phyloP scores from a whole-genome alignment of 2,329 filamentous ascomycete species.

The Eutypa lata region DNA sequence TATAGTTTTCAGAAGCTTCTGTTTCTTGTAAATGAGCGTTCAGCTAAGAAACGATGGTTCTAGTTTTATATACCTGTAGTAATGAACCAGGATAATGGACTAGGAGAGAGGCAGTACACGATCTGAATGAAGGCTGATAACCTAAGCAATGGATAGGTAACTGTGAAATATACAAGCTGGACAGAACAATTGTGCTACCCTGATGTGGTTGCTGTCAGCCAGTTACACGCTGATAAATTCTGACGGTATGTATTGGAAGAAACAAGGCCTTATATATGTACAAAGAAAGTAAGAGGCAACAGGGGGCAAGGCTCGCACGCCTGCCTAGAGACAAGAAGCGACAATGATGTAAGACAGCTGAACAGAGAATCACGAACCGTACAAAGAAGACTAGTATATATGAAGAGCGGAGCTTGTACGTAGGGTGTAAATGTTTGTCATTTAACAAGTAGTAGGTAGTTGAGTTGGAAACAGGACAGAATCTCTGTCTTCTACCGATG shows the following conservation, averaged over 20 bases:
- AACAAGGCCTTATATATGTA: not conserved
- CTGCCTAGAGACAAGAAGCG: not conserved
- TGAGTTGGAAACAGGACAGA: not conserved
- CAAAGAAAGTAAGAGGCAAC: not conserved
- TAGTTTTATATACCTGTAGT: not conserved
- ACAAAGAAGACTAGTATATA: no score
- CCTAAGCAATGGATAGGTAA: not conserved
- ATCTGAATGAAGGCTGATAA: not conserved
- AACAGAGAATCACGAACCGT: not conserved
- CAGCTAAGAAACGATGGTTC: slow-evolving; percentile 42
- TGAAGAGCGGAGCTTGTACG: not conserved
- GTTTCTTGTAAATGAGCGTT: slow-evolving; percentile 60
- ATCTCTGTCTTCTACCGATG: no score
- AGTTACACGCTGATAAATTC: no score
- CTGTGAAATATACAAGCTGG: not conserved
- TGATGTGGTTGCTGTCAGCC: no score
- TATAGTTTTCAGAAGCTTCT: slow-evolving; percentile 59
- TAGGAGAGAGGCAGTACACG: not conserved
- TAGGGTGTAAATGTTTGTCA: not conserved
- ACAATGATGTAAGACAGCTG: not conserved
- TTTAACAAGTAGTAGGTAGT: not conserved
- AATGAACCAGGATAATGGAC: not conserved
- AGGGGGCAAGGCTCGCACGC: not conserved
- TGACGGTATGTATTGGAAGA: not conserved
- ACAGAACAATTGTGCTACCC: no score